phyloP scores from a whole-genome alignment of 345 rosid species.

The Microcos paniculata region DNA sequence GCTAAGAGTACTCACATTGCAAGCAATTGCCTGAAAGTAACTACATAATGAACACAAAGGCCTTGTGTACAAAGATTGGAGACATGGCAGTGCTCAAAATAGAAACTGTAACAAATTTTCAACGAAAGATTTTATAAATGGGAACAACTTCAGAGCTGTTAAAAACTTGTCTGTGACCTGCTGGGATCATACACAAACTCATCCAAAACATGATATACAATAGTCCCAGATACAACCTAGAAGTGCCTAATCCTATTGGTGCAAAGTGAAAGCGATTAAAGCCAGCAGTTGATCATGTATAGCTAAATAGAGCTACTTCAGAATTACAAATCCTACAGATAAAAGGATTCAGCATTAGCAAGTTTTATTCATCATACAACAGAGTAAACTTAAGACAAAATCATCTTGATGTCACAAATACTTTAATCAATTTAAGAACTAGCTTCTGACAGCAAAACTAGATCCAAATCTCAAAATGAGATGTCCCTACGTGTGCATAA shows the following conservation, averaged over 20 bases:
- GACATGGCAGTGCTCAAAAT: constrained; percentile 5
- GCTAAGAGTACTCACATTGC: constrained; percentile 31
- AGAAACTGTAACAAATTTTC: background rate
- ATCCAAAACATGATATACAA: background rate
- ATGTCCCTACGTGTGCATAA: no score
- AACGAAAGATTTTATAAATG: background rate
- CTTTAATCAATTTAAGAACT: background rate
- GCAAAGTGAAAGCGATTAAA: background rate
- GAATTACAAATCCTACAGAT: background rate
- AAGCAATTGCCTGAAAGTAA: constrained; percentile 41
- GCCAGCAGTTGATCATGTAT: background rate
- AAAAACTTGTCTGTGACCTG: background rate
- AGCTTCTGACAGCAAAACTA: background rate
- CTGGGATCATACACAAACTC: background rate
- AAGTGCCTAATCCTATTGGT: background rate
- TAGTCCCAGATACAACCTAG: background rate
- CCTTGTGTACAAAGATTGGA: background rate
- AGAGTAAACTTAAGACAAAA: background rate
- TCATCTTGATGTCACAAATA: background rate
- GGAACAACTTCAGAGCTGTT: background rate
- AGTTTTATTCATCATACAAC: background rate
- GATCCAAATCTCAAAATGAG: background rate
- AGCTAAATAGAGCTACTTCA: background rate
- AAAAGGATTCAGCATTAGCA: background rate
- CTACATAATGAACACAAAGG: constrained; percentile 10